Evolutionary conservation across 1,139 yeast species (phyloP), one percentile per base, ranked within the genome.

Genomic region (Schizosaccharomyces versatilis): DNA sequence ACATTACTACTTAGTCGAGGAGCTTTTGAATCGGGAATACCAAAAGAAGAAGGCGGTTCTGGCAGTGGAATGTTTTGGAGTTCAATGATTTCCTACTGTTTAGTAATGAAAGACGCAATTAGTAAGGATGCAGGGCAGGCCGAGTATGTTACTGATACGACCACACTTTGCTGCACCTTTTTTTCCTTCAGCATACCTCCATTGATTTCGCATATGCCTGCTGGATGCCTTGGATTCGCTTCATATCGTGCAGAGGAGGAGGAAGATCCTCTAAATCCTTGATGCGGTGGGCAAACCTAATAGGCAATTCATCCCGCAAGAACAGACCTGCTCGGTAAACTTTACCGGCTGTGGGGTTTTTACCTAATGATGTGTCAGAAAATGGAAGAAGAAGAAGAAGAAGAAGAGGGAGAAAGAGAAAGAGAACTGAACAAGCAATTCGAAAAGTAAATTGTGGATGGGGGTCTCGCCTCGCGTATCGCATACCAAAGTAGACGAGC

Each of bases 201-300:
- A 85, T 86, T 15, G 90, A 80, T 66, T 84, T 94, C 1, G 93
- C 90, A 64, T 86, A 86, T 95, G 95, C 86, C 64, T 84, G 79
- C 59, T 80, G 76, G 19, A 86, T 95, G 60, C 80, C 75, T 57
- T 75, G 71, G 53, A 90, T 84, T 2, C 86, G 79, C 0, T 86
- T 85, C 77, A 80, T 79, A 44, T 79, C 73, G 61, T 73, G 74
- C 57, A 86, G 72, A 0, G 85, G 90, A 61, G 80, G 73, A 0
- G 95, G 95, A 40, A 93, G 75, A 49, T 76, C 75, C 53, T 85
- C 94, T 57, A 86, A 71, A 64, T 85, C 95, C 65, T 83, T 80
- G 39, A 85, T 94, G 57, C 94, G 75, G 61, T 83, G 82, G 1
- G 95, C 94, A 54, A 85, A 71, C 59, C 96, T 71, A 49, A 86